A percentile compares a stretch with the other conserved stretches of the same genome.
Conservation (phyloP, 108 stramenopile genomes). For the Skeletonema tropicum region DNA sequence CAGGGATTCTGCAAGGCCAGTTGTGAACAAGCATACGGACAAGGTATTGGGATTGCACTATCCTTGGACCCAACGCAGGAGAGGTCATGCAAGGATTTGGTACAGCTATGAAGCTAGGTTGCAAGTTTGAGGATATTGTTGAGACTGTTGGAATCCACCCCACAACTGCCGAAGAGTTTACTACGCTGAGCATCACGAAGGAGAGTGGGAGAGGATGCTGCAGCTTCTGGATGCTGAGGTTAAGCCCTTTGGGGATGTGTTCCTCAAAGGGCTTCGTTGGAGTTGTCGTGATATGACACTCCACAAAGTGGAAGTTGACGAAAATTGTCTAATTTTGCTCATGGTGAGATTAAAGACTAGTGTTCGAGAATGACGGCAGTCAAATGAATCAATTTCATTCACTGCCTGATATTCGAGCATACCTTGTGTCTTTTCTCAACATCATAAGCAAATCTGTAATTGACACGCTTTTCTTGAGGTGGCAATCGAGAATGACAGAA, state of each 20-base stretch:
- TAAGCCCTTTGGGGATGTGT: constrained; percentile 89
- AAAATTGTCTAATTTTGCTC: not conserved
- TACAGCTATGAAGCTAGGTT: constrained; percentile 88
- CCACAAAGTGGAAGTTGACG: constrained; percentile 10
- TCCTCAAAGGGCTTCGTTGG: constrained; percentile 36
- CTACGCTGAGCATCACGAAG: constrained; percentile 84
- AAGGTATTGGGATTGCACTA: constrained; percentile 96
- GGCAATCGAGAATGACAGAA: not conserved
- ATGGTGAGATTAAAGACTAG: not conserved
- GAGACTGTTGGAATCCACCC: constrained; percentile 99
- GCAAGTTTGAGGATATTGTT: constrained; percentile 78
- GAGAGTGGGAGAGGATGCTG: constrained; percentile 90
- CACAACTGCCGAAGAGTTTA: constrained; percentile 93
- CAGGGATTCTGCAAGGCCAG: constrained; percentile 90
- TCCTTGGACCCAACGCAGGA: constrained; percentile 97
- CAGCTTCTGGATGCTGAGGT: constrained; percentile 97
- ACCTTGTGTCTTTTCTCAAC: not conserved
- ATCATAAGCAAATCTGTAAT: not conserved
- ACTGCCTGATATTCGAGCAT: not conserved
- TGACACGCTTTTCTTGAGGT: not conserved
- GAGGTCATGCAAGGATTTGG: constrained; percentile 97
- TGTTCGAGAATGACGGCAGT: constrained; percentile 36
- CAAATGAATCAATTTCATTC: not conserved
- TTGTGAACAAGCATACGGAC: constrained; percentile 76
- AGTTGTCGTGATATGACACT: constrained; percentile 1